Percentiles rank a stretch among this genome's conserved stretches.
phyloP scores from a whole-genome alignment of 768 basidiomycete genomes.

The Termitomyces sp. region DNA sequence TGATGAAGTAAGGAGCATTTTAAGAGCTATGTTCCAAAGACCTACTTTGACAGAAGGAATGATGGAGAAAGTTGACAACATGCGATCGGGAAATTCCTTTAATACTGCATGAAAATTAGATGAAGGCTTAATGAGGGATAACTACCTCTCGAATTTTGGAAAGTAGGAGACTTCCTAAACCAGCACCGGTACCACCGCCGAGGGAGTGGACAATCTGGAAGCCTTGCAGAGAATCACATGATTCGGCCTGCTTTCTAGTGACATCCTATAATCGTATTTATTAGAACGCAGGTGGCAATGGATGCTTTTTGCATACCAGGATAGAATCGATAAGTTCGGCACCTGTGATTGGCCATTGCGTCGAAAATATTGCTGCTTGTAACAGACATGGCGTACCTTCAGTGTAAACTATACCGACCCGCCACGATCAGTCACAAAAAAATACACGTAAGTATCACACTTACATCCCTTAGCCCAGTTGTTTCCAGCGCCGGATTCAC shows the following conservation, averaged over 20 bases:
- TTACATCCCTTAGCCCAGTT: conserved; percentile 95
- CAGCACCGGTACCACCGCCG: conserved; percentile 88
- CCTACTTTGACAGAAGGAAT: conserved; percentile 46
- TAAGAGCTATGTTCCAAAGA: not conserved
- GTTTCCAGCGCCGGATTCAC: conserved; percentile 70
- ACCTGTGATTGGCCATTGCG: conserved; percentile 33
- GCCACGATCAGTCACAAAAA: conserved; percentile 2
- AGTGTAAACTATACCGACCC: conserved; percentile 59
- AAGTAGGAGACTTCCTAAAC: conserved; percentile 74
- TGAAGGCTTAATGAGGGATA: not conserved
- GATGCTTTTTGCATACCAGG: conserved; percentile 35
- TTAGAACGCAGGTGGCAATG: not conserved
- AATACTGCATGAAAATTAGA: not conserved
- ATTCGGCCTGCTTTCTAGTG: conserved; percentile 75
- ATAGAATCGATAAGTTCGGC: conserved; percentile 90
- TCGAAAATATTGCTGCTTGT: not conserved
- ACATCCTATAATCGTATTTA: conserved; percentile 43
- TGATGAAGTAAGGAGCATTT: not conserved
- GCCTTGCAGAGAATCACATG: conserved; percentile 84
- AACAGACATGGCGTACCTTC: conserved; percentile 49
- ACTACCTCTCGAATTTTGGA: conserved; percentile 74
- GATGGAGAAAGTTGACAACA: conserved; percentile 51
- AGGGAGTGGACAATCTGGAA: conserved; percentile 88
- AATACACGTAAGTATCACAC: conserved; percentile 17
- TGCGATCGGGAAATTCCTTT: conserved; percentile 51